Conservation (phyloP, 768 basidiomycete species). For the Solioccasus polychromus region DNA sequence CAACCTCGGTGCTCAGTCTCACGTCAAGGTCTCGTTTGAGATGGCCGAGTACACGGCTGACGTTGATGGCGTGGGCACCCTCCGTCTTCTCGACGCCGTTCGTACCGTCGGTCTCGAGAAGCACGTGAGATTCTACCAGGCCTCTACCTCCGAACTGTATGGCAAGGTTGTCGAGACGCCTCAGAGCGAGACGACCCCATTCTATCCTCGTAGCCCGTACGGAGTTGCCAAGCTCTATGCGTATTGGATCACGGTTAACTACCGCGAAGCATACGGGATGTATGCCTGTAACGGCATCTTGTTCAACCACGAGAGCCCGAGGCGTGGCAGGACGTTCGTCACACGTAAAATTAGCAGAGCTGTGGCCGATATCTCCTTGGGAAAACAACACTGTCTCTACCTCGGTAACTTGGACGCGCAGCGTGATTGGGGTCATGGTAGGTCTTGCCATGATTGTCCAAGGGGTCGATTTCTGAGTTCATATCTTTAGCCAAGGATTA, state of each 20-base stretch:
- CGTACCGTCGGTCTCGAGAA: constrained; percentile 93
- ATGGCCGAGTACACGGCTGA: constrained; percentile 99
- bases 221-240: constrained; percentile 94
- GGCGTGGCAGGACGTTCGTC: constrained; percentile 92
- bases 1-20: constrained; percentile 96
- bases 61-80: constrained; percentile 92
- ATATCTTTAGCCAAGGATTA: constrained; percentile 68
- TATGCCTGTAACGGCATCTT: constrained; percentile 95
- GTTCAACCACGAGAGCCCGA: constrained; percentile 97
- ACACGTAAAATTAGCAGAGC: constrained; percentile 93
- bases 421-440: constrained; percentile 98
- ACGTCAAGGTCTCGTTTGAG: constrained; percentile 99
- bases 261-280: constrained; percentile 95
- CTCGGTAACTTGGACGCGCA: constrained; percentile 92
- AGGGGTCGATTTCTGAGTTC: constrained; percentile 3
- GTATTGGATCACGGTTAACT: constrained; percentile 89
- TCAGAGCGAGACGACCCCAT: constrained; percentile 93
- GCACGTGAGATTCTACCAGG: constrained; percentile 95
- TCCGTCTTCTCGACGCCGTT: constrained; percentile 93
- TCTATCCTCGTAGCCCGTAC: constrained; percentile 97
- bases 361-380: constrained; percentile 86
- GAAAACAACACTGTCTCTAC: constrained; percentile 88
- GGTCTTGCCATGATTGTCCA: constrained; percentile 19
- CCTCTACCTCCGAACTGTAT: constrained; percentile 95
- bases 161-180: constrained; percentile 96